A percentile compares a stretch with the other conserved stretches of the same genome.
Conservation (phyloP, 768 basidiomycete genomes). For the Infundibulicybe gibba region DNA sequence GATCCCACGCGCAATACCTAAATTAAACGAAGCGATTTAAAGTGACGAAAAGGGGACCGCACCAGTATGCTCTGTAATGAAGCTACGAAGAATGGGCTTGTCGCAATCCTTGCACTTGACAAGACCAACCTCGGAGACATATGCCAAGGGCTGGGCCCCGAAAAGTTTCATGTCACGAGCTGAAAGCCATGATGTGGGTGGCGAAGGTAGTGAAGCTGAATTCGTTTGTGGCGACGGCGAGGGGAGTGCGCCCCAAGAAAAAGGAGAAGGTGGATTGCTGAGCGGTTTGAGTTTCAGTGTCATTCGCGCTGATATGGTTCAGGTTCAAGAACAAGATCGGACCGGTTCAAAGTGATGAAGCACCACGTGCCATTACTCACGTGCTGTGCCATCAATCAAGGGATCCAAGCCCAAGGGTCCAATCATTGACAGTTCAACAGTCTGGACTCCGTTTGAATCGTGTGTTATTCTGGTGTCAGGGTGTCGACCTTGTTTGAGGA, state of each 20-base stretch:
- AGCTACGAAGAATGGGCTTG: slow-evolving; percentile 78
- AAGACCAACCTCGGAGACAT: slow-evolving; percentile 54
- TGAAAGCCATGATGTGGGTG: slow-evolving; percentile 83
- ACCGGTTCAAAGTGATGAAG: too few species aligned
- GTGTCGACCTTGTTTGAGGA: too few species aligned
- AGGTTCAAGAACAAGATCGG: too few species aligned
- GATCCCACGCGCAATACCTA: slow-evolving; percentile 4
- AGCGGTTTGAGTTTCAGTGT: slow-evolving; percentile 42
- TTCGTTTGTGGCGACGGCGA: slow-evolving; percentile 31
- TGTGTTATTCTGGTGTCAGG: too few species aligned
- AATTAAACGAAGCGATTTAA: background rate
- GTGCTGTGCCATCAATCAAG: too few species aligned
- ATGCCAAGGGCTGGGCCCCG: slow-evolving; percentile 70
- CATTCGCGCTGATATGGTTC: slow-evolving; percentile 17
- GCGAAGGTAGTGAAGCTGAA: slow-evolving; percentile 49
- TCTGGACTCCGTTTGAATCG: too few species aligned
- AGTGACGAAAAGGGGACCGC: background rate
- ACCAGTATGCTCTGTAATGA: slow-evolving; percentile 76
- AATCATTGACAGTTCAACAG: too few species aligned
- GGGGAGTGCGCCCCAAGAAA: slow-evolving; percentile 56
- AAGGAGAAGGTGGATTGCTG: slow-evolving; percentile 45
- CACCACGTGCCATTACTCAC: too few species aligned
- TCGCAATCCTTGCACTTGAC: slow-evolving; percentile 79
- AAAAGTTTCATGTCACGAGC: slow-evolving; percentile 88
- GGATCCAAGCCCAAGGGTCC: too few species aligned